Percentiles rank a stretch among this genome's conserved stretches.
Evolutionary conservation across 176 grass and related monocot species (phyloP).

Genomic region (Alloteropsis semialata): DNA sequence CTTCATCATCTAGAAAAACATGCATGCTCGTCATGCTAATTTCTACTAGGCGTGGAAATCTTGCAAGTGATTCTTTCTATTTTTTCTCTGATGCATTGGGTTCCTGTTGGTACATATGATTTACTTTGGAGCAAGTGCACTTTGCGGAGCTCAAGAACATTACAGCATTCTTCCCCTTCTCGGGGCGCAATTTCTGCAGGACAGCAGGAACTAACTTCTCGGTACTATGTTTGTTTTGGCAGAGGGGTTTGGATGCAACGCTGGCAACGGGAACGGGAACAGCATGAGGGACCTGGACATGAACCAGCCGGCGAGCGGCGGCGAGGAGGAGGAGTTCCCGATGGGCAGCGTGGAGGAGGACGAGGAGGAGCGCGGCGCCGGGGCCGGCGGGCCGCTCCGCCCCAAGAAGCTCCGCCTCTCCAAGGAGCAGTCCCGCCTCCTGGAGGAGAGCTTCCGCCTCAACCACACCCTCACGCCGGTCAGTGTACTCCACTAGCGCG

Average conservation of each 20-base stretch:
- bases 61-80: not conserved
- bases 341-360: conserved; percentile 82
- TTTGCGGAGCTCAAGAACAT: not conserved
- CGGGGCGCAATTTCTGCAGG: not conserved
- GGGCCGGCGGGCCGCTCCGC: conserved; percentile 42
- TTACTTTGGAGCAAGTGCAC: not conserved
- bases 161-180: not conserved
- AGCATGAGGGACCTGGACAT: conserved; percentile 89
- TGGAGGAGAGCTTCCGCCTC: conserved; percentile 93
- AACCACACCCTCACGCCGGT: conserved; percentile 87
- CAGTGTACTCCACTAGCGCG: no score
- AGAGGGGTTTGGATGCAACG: conserved; percentile 58
- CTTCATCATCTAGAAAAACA: not conserved
- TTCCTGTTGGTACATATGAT: no score
- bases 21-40: not conserved
- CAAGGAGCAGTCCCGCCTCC: conserved; percentile 84
- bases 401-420: conserved; percentile 89
- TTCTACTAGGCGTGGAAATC: not conserved
- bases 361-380: conserved; percentile 46
- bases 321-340: conserved; percentile 78
- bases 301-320: conserved; percentile 82
- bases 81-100: no score
- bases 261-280: conserved; percentile 10
- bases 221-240: not conserved
- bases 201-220: not conserved